Base-by-base conservation (phyloP, 257 asterid genomes). In the Coffea eugenioides region DNA sequence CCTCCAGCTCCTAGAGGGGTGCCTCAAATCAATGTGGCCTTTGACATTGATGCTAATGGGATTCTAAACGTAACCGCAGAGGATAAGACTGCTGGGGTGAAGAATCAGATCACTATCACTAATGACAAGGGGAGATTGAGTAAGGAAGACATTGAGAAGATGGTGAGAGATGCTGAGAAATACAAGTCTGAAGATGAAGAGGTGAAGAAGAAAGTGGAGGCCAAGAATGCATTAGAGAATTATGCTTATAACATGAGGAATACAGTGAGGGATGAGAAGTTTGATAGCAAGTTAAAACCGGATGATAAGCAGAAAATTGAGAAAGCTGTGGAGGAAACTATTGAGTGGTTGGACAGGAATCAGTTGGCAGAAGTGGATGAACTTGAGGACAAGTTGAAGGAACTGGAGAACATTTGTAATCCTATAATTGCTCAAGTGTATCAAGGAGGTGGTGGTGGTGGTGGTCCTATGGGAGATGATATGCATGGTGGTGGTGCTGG, bases 331-430 rank as follows among this genome's bases (percentile, higher is more conserved):
- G 88, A 88, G 2, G 91, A 86, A 83, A 76, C 88, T 0, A 52
- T 88, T 25, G 86, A 86, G 36, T 90, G 92, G 94, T 48, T 90
- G 84, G 94, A 90, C 11, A 49, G 91, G 77, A 90, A 90, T 43
- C 94, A 88, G 80, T 43, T 90, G 85, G 91, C 91, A 39, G 94
- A 90, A 67, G 94, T 88, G 43, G 90, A 90, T 80, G 92, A 90
- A 68, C 72, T 88, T 77, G 91, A 88, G 69, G 94, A 88, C 16
- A 90, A 87, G 64, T 71, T 85, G 89, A 90, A 90, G 84, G 94
- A 87, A 70, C 77, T 90, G 87, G 92, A 88, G 85, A 84, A 43
- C 18, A 36, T 90, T 66, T 85, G 92, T 78, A 88, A 87, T 66
- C 92, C 92, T 3, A 87, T 88, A 14, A 83, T 88, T 23, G 82